These are phyloP conservation scores for Fusarium aywerte DNA, from an alignment of 2,329 filamentous ascomycete genomes.

Conservation along the genomic window DNA sequence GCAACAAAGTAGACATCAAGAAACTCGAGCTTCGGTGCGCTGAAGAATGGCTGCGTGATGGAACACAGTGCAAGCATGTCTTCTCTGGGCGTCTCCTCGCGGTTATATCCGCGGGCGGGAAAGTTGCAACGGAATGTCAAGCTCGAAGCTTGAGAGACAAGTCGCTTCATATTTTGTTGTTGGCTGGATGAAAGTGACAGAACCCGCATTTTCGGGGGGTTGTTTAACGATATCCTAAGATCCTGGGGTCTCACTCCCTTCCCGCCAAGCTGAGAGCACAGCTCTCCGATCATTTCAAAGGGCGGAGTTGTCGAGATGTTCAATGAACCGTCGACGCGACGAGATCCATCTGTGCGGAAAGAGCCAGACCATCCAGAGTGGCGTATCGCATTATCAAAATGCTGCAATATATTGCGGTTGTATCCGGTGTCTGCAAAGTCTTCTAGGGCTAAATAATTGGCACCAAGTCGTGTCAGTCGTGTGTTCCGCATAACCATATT, in stretches of 20 bases:
- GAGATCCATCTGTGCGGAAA: neutral
- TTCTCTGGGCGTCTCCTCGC: neutral
- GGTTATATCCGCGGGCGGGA: neutral
- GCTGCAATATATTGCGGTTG: neutral
- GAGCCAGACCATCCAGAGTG: conserved; percentile 3
- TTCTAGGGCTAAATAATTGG: neutral
- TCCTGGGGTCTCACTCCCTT: neutral
- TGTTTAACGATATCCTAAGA: neutral
- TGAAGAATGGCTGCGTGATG: neutral
- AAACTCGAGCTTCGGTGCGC: neutral
- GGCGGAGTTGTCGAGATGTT: neutral
- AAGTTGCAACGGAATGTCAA: neutral
- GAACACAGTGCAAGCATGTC: conserved; percentile 6
- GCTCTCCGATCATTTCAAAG: neutral
- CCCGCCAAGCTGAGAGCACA: conserved; percentile 10
- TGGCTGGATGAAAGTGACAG: neutral
- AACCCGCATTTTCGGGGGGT: neutral
- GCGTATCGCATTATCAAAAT: neutral
- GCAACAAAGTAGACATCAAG: neutral
- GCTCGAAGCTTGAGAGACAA: neutral
- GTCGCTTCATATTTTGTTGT: neutral
- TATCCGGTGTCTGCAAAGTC: neutral
- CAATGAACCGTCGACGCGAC: neutral
- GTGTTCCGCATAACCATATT: neutral
- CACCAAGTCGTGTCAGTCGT: neutral